Percentiles rank a stretch among this genome's conserved stretches.
Evolutionary conservation across 1,284 basidiomycete species (phyloP).

Genomic region (Porodaedalea pini): DNA sequence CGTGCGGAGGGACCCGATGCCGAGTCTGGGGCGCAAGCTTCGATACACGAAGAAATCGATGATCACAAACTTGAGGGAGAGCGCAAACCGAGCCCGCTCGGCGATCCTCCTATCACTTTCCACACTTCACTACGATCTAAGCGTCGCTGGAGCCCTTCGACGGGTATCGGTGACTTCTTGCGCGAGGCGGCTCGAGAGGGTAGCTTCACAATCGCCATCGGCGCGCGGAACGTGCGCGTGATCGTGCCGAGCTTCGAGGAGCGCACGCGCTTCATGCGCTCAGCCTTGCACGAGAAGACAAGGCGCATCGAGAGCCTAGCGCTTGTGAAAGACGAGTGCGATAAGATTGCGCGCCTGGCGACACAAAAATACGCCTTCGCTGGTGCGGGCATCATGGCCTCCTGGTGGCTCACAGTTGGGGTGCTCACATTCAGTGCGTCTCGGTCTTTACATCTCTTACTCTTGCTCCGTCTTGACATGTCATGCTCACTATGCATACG

Average conservation of each 20-base stretch:
- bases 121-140: constrained; percentile 1
- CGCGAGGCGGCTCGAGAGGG: constrained; percentile 55
- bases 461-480: background rate
- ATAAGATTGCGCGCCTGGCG: constrained; percentile 52
- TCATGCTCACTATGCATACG: background rate
- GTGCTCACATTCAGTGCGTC: constrained; percentile 63
- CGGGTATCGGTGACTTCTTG: constrained; percentile 66
- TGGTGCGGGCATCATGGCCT: constrained; percentile 55
- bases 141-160: constrained; percentile 54
- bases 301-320: constrained; percentile 47
- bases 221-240: constrained; percentile 42
- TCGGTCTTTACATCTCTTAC: background rate
- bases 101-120: constrained; percentile 14
- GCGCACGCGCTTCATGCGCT: constrained; percentile 58
- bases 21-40: background rate
- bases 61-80: background rate
- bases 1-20: constrained; percentile 6
- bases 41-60: background rate
- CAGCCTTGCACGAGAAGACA: constrained; percentile 43
- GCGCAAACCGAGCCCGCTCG: background rate
- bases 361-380: constrained; percentile 54
- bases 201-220: constrained; percentile 52
- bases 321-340: constrained; percentile 49
- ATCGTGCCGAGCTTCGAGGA: constrained; percentile 61
- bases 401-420: constrained; percentile 62